Evolutionary conservation across 495 filamentous ascomycete species (phyloP).

Genomic region (Hypoxylon intermedium): DNA sequence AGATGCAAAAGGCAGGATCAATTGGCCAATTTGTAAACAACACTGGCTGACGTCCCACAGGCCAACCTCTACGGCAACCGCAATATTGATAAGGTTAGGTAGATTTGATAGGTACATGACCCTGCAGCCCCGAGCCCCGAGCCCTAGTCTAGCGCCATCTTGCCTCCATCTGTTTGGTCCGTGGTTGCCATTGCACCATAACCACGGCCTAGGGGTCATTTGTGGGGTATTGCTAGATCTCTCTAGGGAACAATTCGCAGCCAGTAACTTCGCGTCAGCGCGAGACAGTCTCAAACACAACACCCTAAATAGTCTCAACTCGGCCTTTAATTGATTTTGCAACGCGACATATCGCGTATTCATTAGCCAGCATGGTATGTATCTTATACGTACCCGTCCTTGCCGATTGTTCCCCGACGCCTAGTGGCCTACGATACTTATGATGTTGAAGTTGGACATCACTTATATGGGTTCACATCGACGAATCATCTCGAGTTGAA

Average conservation of each 20-base stretch:
- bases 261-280: conserved; percentile 22
- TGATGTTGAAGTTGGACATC: background rate
- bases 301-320: conserved; percentile 20
- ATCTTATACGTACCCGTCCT: background rate
- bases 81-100: conserved; percentile 2
- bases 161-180: background rate
- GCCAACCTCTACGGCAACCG: conserved; percentile 27
- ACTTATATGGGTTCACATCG: conserved; percentile 1
- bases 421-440: background rate
- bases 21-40: conserved; percentile 36
- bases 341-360: conserved; percentile 25
- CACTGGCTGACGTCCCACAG: conserved; percentile 11
- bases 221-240: conserved; percentile 1
- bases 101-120: no score
- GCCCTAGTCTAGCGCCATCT: conserved; percentile 20
- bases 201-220: background rate
- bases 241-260: conserved; percentile 8
- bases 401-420: background rate
- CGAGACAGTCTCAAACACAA: conserved; percentile 32
- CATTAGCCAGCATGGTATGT: conserved; percentile 27
- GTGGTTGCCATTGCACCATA: background rate
- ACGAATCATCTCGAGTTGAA: conserved; percentile 23
- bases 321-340: conserved; percentile 29
- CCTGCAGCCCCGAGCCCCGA: background rate
- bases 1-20: conserved; percentile 24